Evolutionary conservation across 306 rosid species (phyloP).

Genomic region (Myrica gale): DNA sequence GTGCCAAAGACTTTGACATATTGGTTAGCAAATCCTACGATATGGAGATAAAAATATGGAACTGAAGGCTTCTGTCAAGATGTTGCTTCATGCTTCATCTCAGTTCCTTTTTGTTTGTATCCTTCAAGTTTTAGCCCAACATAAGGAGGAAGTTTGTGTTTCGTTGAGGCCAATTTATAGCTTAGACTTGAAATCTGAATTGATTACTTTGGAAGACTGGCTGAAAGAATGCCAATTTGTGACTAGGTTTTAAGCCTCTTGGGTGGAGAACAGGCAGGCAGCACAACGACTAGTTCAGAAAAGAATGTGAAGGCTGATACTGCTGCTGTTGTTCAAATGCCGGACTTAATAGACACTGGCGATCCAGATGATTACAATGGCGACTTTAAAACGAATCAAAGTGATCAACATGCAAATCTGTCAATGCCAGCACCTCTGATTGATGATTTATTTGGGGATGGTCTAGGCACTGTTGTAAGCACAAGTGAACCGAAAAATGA

Average conservation of each 20-base stretch:
- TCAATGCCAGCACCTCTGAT: conserved; percentile 53
- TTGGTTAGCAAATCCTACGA: not conserved
- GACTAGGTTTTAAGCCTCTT: conserved; percentile 76
- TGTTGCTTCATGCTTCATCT: conserved; percentile 1
- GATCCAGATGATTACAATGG: conserved; percentile 48
- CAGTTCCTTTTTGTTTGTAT: not conserved
- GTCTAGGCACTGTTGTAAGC: conserved; percentile 38
- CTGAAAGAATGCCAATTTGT: conserved; percentile 30
- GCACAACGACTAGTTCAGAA: conserved; percentile 44
- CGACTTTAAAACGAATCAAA: conserved; percentile 34
- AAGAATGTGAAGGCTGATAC: conserved; percentile 44
- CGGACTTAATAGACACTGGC: conserved; percentile 82
- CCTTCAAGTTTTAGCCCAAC: not conserved
- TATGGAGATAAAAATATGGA: not conserved
- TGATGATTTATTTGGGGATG: conserved; percentile 89
- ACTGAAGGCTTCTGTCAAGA: not conserved
- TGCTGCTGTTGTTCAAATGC: conserved; percentile 51
- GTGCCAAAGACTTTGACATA: too few relatives aligned
- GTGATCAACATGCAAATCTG: conserved; percentile 44
- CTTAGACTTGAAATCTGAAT: not conserved
- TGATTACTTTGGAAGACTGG: not conserved
- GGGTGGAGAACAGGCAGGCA: conserved; percentile 62
- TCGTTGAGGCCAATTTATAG: not conserved
- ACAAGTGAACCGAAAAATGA: conserved; percentile 51
- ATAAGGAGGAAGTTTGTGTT: not conserved